Evolutionary conservation across 2,329 filamentous ascomycete genomes (phyloP), one percentile per base, ranked within the genome.

Genomic region (Cadophora gregata): DNA sequence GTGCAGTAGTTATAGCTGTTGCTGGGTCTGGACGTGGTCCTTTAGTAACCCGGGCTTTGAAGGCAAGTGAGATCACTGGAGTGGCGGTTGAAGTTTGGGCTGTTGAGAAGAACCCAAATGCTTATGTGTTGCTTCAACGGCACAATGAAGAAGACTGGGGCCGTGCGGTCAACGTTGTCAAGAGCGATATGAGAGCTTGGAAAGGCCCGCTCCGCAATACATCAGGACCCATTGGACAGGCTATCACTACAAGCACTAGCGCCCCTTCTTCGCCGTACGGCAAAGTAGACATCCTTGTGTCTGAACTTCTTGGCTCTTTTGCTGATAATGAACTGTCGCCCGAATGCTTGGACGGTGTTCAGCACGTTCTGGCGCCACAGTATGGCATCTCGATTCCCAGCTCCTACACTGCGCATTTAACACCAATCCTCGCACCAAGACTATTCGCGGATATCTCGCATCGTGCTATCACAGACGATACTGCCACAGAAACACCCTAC

Each of bases 151-250:
- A 85, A 21, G 84, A 88, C n/a, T 99, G 96, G 96, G 85, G 83
- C 65, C 88, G 89, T 25, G 86, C 85, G 62, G 95, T 97, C 24
- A 94, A 90, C 1, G 87, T 99, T 36, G 90, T 98, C 71, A 96
- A 97, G 80, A 97, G 93, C 0, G 96, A 99, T 78, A 99, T 99
- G 96, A 90, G 96, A 59, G 90, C 90, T 67, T 99, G 96, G 96
- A 91, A 92, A 74, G 96, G 96, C 0, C 95, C 95, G 1, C 77
- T 86, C 85, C 21, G 80, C 81, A 71, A 56, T 19, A 45, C 62
- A 31, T 50, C 53, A 27, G 68, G 64, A 42, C 71, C 74, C 1
- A 76, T 79, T 36, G 78, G 77, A 19, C 75, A 80, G 70, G 75
- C 77, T 10, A 71, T 78, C 12, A 77, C 77, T 1, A 77, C 77